Evolutionary conservation across 192 early-diverging fungal species (phyloP), one percentile per base, ranked within the genome.

Genomic region (Umbelopsis ramanniana): DNA sequence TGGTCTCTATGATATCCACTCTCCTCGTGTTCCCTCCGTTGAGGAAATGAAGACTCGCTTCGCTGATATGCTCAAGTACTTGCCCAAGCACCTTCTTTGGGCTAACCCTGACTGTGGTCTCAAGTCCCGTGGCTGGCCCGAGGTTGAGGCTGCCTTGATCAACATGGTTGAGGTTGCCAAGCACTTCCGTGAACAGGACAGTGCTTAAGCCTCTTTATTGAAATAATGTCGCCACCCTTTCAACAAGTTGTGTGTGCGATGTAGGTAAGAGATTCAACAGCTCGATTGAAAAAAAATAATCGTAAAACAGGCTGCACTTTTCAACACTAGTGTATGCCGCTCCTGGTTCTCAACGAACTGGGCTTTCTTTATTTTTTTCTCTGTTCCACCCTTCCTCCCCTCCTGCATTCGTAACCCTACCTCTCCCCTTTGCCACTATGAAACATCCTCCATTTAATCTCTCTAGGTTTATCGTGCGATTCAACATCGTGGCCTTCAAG

Each of bases 21-120:
- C 95, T 74, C 96, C 96, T 50, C 94, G 97, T 85, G 95, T 99
- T 21, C 95, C 97, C 47, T 89, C 92, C 46, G 81, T 83, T 24
- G 86, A 89, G 52, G 97, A 99, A 86, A 97, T 99, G 94, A 85
- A 85, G 53, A 86, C 88, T 24, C 92, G 95, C 69, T 85, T 96
- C 52, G 82, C 84, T 52, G 90, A 88, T 54, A 93, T 97, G 88
- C 86, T 94, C 74, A 89, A 91, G 84, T 94, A 95, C 86, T 83
- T 99, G 26, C 86, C 92, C 26, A 78, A 84, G 26, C 84, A 93
- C 46, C 86, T 93, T 67, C 79, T 97, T 21, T 98, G 97, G 97
- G 89, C 94, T 73, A 98, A 98, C 89, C 97, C 97, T 33, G 97
- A 99, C 84, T 99, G 97, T 80, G 97, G 97, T 67, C 88, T 99